These are phyloP conservation scores for Agaricus subrufescens DNA, from an alignment of 768 basidiomycete species.

Conservation along the genomic window DNA sequence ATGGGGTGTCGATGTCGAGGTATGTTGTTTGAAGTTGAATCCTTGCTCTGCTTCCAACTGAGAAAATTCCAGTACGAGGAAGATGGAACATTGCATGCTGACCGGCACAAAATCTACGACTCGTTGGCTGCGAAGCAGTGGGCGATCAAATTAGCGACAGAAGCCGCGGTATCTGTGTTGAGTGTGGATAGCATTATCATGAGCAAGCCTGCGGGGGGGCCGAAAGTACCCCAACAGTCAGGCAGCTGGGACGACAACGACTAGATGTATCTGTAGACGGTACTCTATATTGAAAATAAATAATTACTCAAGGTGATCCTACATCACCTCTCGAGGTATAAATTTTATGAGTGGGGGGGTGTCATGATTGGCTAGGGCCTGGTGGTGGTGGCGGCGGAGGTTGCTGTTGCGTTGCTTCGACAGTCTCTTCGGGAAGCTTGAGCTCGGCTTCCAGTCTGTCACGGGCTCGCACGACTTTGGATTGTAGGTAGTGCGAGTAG, in stretches of 20 bases:
- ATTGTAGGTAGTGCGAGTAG: constrained; percentile 91
- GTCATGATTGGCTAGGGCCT: background rate
- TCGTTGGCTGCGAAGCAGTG: constrained; percentile 87
- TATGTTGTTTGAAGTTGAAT: constrained; percentile 23
- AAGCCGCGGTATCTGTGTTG: constrained; percentile 86
- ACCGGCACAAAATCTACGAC: constrained; percentile 70
- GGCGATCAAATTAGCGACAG: constrained; percentile 88
- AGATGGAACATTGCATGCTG: constrained; percentile 69
- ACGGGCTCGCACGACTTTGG: constrained; percentile 91
- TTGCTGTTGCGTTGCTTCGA: constrained; percentile 14
- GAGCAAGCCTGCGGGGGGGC: constrained; percentile 89
- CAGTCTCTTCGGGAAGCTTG: constrained; percentile 23
- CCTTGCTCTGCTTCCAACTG: background rate
- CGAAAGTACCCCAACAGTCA: constrained; percentile 82
- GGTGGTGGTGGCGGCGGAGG: constrained; percentile 5
- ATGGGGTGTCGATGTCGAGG: constrained; percentile 91
- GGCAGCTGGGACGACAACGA: constrained; percentile 86
- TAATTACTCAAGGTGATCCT: background rate
- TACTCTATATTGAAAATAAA: background rate
- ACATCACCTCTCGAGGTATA: background rate
- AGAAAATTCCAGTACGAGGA: constrained; percentile 53
- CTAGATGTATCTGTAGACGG: constrained; percentile 18
- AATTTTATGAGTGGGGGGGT: constrained; percentile 11
- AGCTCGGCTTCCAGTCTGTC: constrained; percentile 93
- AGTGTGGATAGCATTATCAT: constrained; percentile 98